Evolutionary conservation across 345 rosid genomes (phyloP).

Genomic region (Crucihimalaya himalaica): DNA sequence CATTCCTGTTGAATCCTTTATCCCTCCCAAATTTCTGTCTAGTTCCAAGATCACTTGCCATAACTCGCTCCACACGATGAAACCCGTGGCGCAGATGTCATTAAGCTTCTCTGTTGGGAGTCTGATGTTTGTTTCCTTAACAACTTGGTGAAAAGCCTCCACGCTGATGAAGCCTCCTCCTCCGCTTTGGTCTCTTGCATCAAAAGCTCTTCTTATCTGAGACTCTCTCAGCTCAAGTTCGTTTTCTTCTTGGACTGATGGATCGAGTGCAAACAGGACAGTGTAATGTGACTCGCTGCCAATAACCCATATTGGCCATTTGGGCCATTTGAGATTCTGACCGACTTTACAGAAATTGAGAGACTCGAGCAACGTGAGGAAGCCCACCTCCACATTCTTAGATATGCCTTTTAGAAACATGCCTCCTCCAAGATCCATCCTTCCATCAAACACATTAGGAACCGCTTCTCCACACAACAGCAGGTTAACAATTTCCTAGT

Average conservation of each 20-base stretch:
- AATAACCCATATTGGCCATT: constrained; percentile 99
- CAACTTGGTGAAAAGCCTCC: constrained; percentile 91
- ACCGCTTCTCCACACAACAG: constrained; percentile 96
- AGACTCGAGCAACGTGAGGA: constrained; percentile 92
- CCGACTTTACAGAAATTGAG: constrained; percentile 97
- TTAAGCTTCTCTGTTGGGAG: constrained; percentile 73
- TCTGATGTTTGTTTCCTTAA: constrained; percentile 60
- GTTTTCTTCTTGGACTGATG: constrained; percentile 89
- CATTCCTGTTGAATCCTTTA: constrained; percentile 83
- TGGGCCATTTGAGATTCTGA: constrained; percentile 85
- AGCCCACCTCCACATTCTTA: constrained; percentile 85
- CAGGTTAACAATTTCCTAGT: constrained; percentile 94
- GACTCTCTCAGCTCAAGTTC: constrained; percentile 93
- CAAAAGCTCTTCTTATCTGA: constrained; percentile 84
- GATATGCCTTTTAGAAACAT: constrained; percentile 92
- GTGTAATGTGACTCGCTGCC: constrained; percentile 99
- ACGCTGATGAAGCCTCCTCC: constrained; percentile 98
- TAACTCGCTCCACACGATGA: constrained; percentile 96
- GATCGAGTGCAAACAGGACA: constrained; percentile 86
- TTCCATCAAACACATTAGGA: constrained; percentile 92
- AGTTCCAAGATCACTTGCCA: constrained; percentile 90
- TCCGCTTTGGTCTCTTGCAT: constrained; percentile 95
- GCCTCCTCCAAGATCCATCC: constrained; percentile 97
- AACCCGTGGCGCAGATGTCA: constrained; percentile 71
- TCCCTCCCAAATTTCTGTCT: constrained; percentile 78